Evolutionary conservation across 371 early-diverging fungal species (phyloP).

Genomic region (Umbelopsis sp.): DNA sequence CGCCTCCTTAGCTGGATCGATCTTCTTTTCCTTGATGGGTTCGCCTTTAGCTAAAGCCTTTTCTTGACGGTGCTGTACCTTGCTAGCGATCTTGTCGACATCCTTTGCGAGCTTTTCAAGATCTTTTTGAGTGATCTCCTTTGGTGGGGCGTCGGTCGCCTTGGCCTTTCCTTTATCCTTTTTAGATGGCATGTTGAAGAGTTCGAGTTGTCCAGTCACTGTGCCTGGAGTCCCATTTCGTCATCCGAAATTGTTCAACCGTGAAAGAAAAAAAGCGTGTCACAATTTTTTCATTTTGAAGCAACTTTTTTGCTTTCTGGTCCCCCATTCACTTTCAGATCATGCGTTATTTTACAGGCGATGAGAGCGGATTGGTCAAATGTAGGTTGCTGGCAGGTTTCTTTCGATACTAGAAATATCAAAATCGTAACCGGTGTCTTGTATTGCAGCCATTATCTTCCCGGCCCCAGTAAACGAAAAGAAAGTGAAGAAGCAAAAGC

Average conservation of each 20-base stretch:
- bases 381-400: slow-evolving; percentile 32
- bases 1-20: slow-evolving; percentile 23
- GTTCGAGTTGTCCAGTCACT: neutral
- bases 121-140: slow-evolving; percentile 34
- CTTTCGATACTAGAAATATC: neutral
- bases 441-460: slow-evolving; percentile 34
- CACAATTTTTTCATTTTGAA: slow-evolving; percentile 17
- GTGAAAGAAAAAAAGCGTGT: slow-evolving; percentile 12
- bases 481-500: slow-evolving; percentile 29
- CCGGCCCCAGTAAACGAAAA: slow-evolving; percentile 33
- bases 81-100: slow-evolving; percentile 30
- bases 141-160: slow-evolving; percentile 4
- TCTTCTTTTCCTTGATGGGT: slow-evolving; percentile 11
- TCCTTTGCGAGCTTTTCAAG: slow-evolving; percentile 33
- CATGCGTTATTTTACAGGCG: slow-evolving; percentile 66
- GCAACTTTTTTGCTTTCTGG: slow-evolving; percentile 16
- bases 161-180: slow-evolving; percentile 12
- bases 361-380: slow-evolving; percentile 79
- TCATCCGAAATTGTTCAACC: neutral
- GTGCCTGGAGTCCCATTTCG: slow-evolving; percentile 16
- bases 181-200: neutral
- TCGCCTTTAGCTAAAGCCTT: slow-evolving; percentile 16
- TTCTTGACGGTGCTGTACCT: slow-evolving; percentile 20
- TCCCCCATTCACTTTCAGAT: neutral
- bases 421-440: neutral